These are phyloP conservation scores for Sporothrix inflata DNA, from an alignment of 2,329 filamentous ascomycete genomes.

Conservation along the genomic window DNA sequence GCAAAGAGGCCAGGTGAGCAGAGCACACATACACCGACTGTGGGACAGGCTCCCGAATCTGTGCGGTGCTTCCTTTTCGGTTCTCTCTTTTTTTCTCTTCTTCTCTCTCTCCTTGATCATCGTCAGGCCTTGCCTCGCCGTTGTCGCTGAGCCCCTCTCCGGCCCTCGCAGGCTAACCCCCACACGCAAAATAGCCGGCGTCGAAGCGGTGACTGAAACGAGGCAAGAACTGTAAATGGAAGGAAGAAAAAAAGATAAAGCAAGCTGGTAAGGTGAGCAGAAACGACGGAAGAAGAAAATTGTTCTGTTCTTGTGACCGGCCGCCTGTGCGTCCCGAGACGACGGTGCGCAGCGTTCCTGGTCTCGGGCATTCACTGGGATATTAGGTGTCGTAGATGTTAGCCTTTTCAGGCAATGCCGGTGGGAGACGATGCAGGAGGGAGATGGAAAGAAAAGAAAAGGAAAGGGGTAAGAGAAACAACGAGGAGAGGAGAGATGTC, in stretches of 20 bases:
- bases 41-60: background rate
- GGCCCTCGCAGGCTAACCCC: conserved; percentile 12
- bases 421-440: too few species aligned
- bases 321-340: background rate
- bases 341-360: background rate
- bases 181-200: conserved; percentile 23
- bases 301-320: conserved; percentile 16
- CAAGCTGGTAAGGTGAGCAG: background rate
- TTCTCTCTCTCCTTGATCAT: background rate
- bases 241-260: background rate
- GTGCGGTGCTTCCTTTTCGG: background rate
- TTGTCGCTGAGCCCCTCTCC: background rate
- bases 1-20: background rate
- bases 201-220: conserved; percentile 11
- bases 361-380: too few species aligned
- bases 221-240: background rate
- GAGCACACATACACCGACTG: background rate
- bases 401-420: too few species aligned
- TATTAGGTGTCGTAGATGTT: too few species aligned
- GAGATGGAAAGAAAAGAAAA: too few species aligned
- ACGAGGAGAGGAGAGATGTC: background rate
- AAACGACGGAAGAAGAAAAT: background rate
- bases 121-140: background rate
- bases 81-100: background rate
- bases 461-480: too few species aligned